Evolutionary conservation across 2,329 filamentous ascomycete genomes (phyloP).

Genomic region (Colletotrichum salicis): DNA sequence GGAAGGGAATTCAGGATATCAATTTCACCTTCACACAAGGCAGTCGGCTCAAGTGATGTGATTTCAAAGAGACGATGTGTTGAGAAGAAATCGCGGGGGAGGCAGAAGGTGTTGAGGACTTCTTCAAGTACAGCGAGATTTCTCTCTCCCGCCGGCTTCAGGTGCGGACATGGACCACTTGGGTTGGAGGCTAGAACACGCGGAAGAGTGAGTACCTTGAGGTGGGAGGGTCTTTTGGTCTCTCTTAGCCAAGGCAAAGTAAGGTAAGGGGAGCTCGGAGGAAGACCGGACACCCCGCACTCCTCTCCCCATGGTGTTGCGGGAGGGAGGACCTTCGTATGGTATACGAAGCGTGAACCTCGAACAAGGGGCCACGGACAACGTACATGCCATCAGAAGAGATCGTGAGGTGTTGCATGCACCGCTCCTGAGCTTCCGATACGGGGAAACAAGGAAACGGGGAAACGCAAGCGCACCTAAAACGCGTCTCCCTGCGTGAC

Average conservation of each 20-base stretch:
- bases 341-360: background rate
- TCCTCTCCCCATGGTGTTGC: background rate
- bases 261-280: background rate
- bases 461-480: slow-evolving; percentile 17
- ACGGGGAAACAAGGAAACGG: background rate
- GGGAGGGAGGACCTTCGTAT: background rate
- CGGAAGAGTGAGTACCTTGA: background rate
- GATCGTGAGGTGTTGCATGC: background rate
- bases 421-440: background rate
- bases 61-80: background rate
- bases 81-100: background rate
- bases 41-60: background rate
- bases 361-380: background rate
- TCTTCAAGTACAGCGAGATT: background rate
- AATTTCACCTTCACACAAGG: background rate
- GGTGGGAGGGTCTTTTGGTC: background rate
- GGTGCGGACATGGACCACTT: background rate
- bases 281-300: slow-evolving; percentile 17
- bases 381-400: slow-evolving; percentile 14
- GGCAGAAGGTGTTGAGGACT: background rate
- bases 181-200: background rate
- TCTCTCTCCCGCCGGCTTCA: background rate
- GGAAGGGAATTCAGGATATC: background rate
- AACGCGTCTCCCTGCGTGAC: background rate
- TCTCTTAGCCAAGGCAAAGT: background rate